Evolutionary conservation across 83 land plant genomes (phyloP).

Genomic region (Picea mariana): DNA sequence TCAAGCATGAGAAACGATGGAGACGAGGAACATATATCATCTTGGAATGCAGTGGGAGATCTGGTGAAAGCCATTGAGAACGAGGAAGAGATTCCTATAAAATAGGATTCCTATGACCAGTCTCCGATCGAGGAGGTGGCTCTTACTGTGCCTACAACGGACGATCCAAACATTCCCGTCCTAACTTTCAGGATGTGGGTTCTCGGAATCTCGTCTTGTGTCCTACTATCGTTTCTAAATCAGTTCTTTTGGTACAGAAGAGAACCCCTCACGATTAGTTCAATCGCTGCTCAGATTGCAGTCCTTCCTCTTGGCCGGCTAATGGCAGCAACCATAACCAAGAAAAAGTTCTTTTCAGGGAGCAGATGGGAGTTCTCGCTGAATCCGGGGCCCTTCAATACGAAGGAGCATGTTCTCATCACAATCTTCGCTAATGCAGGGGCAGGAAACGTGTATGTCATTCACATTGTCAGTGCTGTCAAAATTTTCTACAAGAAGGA

Average conservation of each 20-base stretch:
- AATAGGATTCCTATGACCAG: constrained; percentile 9
- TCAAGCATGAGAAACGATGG: no score
- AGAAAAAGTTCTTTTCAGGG: no score
- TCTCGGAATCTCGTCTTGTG: constrained; percentile 50
- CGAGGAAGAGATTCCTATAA: no score
- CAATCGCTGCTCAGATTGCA: constrained; percentile 67
- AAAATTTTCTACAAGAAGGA: constrained; percentile 71
- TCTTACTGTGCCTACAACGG: no score
- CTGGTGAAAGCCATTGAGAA: no score
- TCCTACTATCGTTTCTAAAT: constrained; percentile 51
- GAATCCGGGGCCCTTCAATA: constrained; percentile 92
- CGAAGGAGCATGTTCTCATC: constrained; percentile 86
- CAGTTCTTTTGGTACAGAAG: constrained; percentile 59
- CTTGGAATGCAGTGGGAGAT: no score
- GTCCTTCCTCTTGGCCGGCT: no score
- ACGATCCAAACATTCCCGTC: constrained; percentile 55
- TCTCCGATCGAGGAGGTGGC: constrained; percentile 65
- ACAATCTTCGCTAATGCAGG: constrained; percentile 92
- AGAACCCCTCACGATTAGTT: constrained; percentile 44
- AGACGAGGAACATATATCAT: no score
- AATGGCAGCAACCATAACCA: no score
- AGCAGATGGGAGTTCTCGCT: no score
- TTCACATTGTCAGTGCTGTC: constrained; percentile 67
- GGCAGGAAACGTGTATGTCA: constrained; percentile 71
- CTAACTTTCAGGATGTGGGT: constrained; percentile 76